These are phyloP conservation scores for Testicularia cyperi DNA, from an alignment of 1,284 basidiomycete species.

Conservation along the genomic window DNA sequence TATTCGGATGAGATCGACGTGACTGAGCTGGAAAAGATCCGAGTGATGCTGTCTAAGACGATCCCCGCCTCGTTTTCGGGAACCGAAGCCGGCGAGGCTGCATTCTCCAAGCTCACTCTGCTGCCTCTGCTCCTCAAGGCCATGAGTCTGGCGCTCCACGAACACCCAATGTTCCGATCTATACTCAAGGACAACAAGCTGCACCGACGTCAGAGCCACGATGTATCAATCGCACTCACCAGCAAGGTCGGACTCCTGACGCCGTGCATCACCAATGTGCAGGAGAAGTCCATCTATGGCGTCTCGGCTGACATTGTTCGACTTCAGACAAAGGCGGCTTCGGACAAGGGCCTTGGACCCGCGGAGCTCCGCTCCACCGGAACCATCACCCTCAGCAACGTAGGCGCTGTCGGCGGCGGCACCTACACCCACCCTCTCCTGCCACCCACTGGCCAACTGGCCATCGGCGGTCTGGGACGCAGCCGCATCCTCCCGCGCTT, in stretches of 20 bases:
- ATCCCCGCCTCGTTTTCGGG: constrained; percentile 65
- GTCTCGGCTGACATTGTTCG: constrained; percentile 61
- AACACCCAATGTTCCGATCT: constrained; percentile 75
- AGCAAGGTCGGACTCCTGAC: constrained; percentile 82
- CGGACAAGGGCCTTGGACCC: constrained; percentile 11
- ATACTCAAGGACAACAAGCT: constrained; percentile 28
- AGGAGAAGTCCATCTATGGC: constrained; percentile 68
- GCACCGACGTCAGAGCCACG: constrained; percentile 29
- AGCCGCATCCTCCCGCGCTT: constrained; percentile 37
- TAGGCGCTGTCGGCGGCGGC: constrained; percentile 50
- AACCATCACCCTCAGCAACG: constrained; percentile 83
- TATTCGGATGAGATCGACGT: constrained; percentile 73
- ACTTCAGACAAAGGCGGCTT: constrained; percentile 27
- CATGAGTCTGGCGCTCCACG: constrained; percentile 74
- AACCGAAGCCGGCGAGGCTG: constrained; percentile 10
- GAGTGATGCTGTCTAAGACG: constrained; percentile 71
- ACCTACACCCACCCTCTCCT: constrained; percentile 65
- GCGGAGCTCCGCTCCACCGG: constrained; percentile 40
- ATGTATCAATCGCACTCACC: constrained; percentile 69
- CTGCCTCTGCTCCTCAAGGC: constrained; percentile 85
- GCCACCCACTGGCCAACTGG: constrained; percentile 83
- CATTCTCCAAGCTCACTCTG: constrained; percentile 69
- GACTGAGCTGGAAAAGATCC: constrained; percentile 72
- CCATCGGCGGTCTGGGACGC: constrained; percentile 80
- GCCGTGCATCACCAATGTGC: constrained; percentile 72